phyloP scores from a whole-genome alignment of 805 yeast species.

The Candida maris region DNA sequence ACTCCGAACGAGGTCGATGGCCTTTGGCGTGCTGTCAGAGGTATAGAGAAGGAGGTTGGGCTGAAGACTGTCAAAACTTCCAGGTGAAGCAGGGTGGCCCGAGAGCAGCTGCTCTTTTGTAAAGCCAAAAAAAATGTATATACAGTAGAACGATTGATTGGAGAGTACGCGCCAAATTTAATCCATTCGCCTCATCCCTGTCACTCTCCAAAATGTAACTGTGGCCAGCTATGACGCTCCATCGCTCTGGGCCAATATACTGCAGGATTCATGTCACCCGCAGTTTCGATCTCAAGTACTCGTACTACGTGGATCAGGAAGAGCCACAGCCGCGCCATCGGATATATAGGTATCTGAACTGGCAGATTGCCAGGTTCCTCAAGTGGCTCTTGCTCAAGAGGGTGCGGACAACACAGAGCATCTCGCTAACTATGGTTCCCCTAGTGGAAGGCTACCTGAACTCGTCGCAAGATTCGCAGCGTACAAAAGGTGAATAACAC shows the following conservation, averaged over 20 bases:
- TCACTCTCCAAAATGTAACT: too few relatives aligned
- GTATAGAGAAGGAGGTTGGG: constrained; percentile 47
- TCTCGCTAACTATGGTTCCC: constrained; percentile 17
- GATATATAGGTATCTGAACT: constrained; percentile 1
- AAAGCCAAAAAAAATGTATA: too few relatives aligned
- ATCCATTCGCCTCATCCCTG: too few relatives aligned
- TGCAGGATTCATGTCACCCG: constrained; percentile 11
- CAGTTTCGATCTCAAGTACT: constrained; percentile 10
- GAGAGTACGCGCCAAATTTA: too few relatives aligned
- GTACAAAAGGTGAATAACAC: background rate
- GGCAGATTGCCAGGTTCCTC: constrained; percentile 2
- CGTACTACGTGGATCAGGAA: constrained; percentile 6
- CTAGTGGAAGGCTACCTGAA: constrained; percentile 9
- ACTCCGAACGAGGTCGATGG: constrained; percentile 58
- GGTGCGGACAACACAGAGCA: constrained; percentile 16
- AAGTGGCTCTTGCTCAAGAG: constrained; percentile 13
- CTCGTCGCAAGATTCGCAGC: background rate
- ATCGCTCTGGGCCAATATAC: constrained; percentile 4
- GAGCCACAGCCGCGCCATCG: background rate
- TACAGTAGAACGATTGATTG: too few relatives aligned
- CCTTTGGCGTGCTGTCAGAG: constrained; percentile 63
- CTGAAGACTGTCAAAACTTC: constrained; percentile 16
- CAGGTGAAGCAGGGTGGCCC: too few relatives aligned
- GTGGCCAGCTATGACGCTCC: too few relatives aligned
- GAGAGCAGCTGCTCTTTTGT: too few relatives aligned